Conservation (phyloP, 805 yeast genomes). For the Cephaloascus fragrans region DNA sequence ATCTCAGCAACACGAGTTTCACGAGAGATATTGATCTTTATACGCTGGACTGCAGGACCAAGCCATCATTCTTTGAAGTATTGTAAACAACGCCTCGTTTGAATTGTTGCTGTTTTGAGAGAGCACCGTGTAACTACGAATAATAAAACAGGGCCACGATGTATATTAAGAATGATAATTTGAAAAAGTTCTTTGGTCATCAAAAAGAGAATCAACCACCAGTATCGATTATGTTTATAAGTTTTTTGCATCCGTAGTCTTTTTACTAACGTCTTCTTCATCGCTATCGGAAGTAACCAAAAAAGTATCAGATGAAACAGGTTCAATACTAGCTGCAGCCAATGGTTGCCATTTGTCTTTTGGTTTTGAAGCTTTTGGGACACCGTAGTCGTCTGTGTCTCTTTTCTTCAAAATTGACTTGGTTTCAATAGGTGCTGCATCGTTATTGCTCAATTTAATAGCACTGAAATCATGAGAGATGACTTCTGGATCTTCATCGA, state of each 20-base stretch:
- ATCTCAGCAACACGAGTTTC: too few species aligned
- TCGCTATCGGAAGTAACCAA: slow-evolving; percentile 43
- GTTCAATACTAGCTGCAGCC: slow-evolving; percentile 25
- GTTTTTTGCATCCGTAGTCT: neutral
- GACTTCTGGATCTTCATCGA: slow-evolving; percentile 48
- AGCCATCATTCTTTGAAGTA: too few species aligned
- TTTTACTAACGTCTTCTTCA: slow-evolving; percentile 19
- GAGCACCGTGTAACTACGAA: too few species aligned
- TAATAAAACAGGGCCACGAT: too few species aligned
- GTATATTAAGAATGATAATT: too few species aligned
- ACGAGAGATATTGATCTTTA: too few species aligned
- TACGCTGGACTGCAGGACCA: too few species aligned
- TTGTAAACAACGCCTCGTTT: too few species aligned
- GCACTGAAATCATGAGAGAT: slow-evolving; percentile 40
- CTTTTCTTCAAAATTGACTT: slow-evolving; percentile 5
- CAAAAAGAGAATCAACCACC: too few species aligned
- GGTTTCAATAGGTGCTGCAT: slow-evolving; percentile 16
- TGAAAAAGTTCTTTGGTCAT: too few species aligned
- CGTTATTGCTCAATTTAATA: slow-evolving; percentile 31
- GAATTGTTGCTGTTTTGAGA: too few species aligned
- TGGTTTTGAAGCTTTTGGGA: slow-evolving; percentile 2
- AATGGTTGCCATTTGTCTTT: slow-evolving; percentile 33
- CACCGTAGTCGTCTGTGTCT: slow-evolving; percentile 1
- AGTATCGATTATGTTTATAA: too few species aligned
- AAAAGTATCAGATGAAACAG: slow-evolving; percentile 32